Conservation (phyloP, 768 basidiomycete genomes). For the Termitomyces sp. region DNA sequence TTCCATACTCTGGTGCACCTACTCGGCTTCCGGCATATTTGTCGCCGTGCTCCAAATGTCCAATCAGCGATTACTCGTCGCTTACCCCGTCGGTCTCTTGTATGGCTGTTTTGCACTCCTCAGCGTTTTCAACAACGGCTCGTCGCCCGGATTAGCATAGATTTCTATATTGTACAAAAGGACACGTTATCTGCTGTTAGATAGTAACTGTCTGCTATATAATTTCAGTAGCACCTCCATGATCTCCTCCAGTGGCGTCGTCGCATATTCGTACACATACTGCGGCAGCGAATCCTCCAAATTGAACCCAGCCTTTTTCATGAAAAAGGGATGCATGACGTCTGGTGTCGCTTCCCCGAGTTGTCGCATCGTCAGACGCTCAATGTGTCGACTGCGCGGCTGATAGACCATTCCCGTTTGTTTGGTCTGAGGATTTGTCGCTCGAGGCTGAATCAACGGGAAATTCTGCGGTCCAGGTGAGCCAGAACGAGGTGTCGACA, state of each 20-base stretch:
- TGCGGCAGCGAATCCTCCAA: conserved; percentile 81
- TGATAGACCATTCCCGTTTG: conserved; percentile 40
- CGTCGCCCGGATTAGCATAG: conserved; percentile 17
- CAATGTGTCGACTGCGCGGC: conserved; percentile 58
- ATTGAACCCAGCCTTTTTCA: conserved; percentile 80
- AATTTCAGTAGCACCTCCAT: conserved; percentile 73
- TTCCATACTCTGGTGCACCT: conserved; percentile 95
- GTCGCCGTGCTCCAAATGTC: conserved; percentile 94
- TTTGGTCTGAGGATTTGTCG: conserved; percentile 12
- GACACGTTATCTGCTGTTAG: conserved; percentile 18
- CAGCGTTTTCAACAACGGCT: conserved; percentile 73
- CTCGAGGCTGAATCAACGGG: conserved; percentile 9
- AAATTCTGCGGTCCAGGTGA: conserved; percentile 9
- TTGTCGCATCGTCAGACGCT: conserved; percentile 79
- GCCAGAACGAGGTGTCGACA: conserved; percentile 4
- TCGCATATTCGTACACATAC: conserved; percentile 83
- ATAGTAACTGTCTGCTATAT: conserved; percentile 68
- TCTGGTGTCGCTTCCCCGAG: conserved; percentile 86
- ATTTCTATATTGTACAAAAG: not conserved
- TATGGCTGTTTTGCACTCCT: conserved; percentile 94
- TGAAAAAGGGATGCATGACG: conserved; percentile 84
- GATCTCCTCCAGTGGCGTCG: conserved; percentile 77
- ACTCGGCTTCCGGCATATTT: conserved; percentile 93
- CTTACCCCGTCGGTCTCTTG: conserved; percentile 90
- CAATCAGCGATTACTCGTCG: conserved; percentile 89